Evolutionary conservation across 495 filamentous ascomycete genomes (phyloP), one percentile per base, ranked within the genome.

Genomic region (Aspergillus incahuasiensis): DNA sequence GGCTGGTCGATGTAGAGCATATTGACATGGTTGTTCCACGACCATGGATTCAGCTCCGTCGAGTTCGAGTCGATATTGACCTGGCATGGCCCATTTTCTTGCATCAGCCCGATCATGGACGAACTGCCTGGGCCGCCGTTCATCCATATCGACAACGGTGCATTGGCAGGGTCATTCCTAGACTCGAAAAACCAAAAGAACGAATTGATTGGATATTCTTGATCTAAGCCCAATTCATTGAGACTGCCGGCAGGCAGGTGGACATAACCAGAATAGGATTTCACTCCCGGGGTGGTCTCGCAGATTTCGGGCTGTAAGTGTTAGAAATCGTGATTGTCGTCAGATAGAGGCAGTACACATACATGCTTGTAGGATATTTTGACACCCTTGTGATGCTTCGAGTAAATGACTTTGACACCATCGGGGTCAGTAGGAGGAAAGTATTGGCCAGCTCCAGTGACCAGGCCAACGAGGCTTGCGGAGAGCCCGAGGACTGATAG

Each of bases 141-240:
- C 68, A 77, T 81, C 79, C 79, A 82, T 30, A 79, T 75, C 22
- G 77, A 68, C 8, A 82, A 55, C 0, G 79, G 79, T 2, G 79
- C 79, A 54, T 75, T 80, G 20, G 9, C 24, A 12, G 62, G 59
- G 28, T 61, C 57, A 45, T 64, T 64, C 4, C 60, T 56, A 0
- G 83, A 82, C 58, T 83, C 86, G 56, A 90, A 80, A 61, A 87
- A 90, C 87, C 86, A 89, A 69, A 89, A 89, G 61, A 87, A 89
- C n/a, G 80, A 87, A 64, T 89, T 88, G 51, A 86, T 85, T 19
- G 83, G 76, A 61, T 85, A 88, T 18, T 79, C 65, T 56, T 83
- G 77, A 55, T 74, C 63, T 67, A 80, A 8, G 56, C 72, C 66
- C 8, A 78, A 65, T 9, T 70, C 68, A 15, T 69, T 68, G 12